Conservation (phyloP, 129 eudicot species). For the Sambucus nigra region DNA sequence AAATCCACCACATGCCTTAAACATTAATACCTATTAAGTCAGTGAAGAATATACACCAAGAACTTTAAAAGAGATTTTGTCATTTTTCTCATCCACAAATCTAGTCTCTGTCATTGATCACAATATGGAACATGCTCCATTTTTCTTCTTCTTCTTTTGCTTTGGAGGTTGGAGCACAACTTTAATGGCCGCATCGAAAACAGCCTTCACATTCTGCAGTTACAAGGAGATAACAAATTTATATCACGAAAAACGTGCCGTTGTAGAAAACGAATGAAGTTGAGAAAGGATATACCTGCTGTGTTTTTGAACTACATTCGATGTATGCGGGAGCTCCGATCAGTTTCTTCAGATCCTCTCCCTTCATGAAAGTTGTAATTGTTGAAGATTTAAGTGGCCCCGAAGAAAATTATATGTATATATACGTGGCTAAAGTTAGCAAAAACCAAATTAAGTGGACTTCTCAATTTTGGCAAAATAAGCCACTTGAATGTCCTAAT, state of each 20-base stretch:
- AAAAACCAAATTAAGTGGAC: too few species aligned
- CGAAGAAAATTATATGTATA: not conserved
- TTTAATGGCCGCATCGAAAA: conserved; percentile 24
- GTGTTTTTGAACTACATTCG: conserved; percentile 52
- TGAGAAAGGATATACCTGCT: conserved; percentile 23
- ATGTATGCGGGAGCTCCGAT: conserved; percentile 47
- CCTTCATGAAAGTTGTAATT: conserved; percentile 12
- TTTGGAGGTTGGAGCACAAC: conserved; percentile 23
- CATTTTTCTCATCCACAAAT: not conserved
- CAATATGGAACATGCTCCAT: conserved; percentile 20
- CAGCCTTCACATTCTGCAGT: conserved; percentile 21
- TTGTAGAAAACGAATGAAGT: not conserved
- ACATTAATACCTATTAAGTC: not conserved
- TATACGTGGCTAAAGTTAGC: not conserved
- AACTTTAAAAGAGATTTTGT: not conserved
- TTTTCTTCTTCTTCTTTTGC: conserved; percentile 24
- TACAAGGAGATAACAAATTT: not conserved
- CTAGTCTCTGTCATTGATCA: conserved; percentile 4
- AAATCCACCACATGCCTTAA: conserved; percentile 1
- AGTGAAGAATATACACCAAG: conserved; percentile 12
- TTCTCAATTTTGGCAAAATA: too few species aligned
- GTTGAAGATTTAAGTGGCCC: not conserved
- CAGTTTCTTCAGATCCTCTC: conserved; percentile 43
- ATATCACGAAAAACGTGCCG: not conserved
- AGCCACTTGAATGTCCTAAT: too few species aligned